A percentile compares a stretch with the other conserved stretches of the same genome.
Evolutionary conservation across 164 flowering plant species (phyloP).

Genomic region (Vitis rotundifolia): DNA sequence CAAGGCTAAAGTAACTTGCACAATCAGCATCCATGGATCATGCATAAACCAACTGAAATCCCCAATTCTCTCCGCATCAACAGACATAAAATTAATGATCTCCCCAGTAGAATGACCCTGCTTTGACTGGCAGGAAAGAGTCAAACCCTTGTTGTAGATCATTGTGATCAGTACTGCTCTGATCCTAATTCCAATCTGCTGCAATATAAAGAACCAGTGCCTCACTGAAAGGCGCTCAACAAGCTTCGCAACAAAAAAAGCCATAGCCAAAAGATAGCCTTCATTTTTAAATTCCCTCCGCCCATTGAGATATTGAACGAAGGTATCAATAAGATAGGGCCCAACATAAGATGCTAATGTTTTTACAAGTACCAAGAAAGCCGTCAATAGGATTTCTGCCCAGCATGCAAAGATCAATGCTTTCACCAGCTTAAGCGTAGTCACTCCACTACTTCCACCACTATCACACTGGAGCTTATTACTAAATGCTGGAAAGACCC

Average conservation of each 20-base stretch:
- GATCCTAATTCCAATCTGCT: slow-evolving; percentile 46
- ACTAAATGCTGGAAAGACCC: slow-evolving; percentile 37
- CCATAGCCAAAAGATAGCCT: slow-evolving; percentile 53
- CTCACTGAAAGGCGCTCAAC: slow-evolving; percentile 62
- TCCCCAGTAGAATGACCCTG: slow-evolving; percentile 67
- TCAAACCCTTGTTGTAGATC: slow-evolving; percentile 62
- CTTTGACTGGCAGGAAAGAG: slow-evolving; percentile 63
- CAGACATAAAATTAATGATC: slow-evolving; percentile 71
- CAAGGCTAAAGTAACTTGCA: slow-evolving; percentile 62
- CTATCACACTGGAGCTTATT: slow-evolving; percentile 40
- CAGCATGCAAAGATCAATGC: slow-evolving; percentile 44
- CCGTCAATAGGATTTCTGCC: slow-evolving; percentile 47
- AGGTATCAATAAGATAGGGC: slow-evolving; percentile 66
- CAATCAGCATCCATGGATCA: slow-evolving; percentile 60
- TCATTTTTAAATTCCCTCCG: slow-evolving; percentile 32
- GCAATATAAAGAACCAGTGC: slow-evolving; percentile 60
- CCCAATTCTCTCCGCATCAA: slow-evolving; percentile 74
- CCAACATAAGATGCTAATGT: slow-evolving; percentile 67
- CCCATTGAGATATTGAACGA: slow-evolving; percentile 70
- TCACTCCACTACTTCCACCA: slow-evolving; percentile 24
- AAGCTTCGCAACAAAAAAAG: slow-evolving; percentile 59
- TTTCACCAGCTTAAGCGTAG: slow-evolving; percentile 45
- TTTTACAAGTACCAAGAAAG: slow-evolving; percentile 31
- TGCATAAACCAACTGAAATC: slow-evolving; percentile 65
- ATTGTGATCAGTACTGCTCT: slow-evolving; percentile 45